Conservation (phyloP, 371 early-diverging fungal genomes). For the Mucor lusitanicus region DNA sequence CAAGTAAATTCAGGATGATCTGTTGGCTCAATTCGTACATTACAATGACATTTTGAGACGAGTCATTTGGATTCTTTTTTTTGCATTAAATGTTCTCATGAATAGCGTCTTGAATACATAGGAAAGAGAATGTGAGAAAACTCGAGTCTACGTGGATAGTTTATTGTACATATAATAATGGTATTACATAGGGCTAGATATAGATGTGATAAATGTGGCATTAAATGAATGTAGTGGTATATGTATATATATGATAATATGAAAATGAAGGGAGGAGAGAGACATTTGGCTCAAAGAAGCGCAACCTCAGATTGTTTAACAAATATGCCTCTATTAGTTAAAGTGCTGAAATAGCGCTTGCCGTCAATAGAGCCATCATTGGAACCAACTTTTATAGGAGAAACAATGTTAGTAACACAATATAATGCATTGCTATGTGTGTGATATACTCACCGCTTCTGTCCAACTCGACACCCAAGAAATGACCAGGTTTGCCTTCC, state of each 20-base stretch:
- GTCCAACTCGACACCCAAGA: slow-evolving; percentile 30
- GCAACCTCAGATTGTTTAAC: slow-evolving; percentile 17
- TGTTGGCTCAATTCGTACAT: not conserved
- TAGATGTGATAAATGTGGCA: not conserved
- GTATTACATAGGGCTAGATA: not conserved
- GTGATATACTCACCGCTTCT: slow-evolving; percentile 20
- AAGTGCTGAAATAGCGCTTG: slow-evolving; percentile 25
- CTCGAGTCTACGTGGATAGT: not conserved
- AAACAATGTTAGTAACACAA: not conserved
- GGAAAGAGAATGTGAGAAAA: too few species aligned
- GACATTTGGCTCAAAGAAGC: not conserved
- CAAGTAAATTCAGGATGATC: not conserved
- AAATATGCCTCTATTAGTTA: slow-evolving; percentile 18
- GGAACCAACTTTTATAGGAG: slow-evolving; percentile 26
- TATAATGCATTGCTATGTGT: not conserved
- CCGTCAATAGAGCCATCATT: slow-evolving; percentile 39
- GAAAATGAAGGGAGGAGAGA: not conserved
- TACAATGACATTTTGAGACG: not conserved
- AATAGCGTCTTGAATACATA: not conserved
- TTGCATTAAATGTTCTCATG: not conserved
- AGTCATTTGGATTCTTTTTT: not conserved
- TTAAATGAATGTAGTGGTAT: not conserved
- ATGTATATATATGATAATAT: not conserved
- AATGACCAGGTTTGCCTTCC: not conserved
- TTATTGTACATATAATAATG: not conserved